Evolutionary conservation across 805 yeast species (phyloP).

Genomic region (Schwanniomyces polymorphus): DNA sequence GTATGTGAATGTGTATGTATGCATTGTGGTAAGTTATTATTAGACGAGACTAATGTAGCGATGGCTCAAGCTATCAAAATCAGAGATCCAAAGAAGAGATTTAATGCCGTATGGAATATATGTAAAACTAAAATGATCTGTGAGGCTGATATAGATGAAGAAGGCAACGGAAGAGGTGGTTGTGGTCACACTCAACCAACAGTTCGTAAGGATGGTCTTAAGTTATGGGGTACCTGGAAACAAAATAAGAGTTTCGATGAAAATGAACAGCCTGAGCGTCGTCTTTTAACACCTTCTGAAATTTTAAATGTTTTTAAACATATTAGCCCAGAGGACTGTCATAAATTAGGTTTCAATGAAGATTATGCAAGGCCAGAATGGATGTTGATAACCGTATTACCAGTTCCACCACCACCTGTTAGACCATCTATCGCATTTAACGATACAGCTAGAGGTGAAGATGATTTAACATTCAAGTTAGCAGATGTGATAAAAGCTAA

Average conservation of each 20-base stretch:
- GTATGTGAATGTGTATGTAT: slow-evolving; percentile 96
- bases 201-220: slow-evolving; percentile 92
- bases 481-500: slow-evolving; percentile 97
- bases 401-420: slow-evolving; percentile 99
- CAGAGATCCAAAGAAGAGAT: slow-evolving; percentile 92
- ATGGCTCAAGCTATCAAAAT: slow-evolving; percentile 88
- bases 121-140: slow-evolving; percentile 93
- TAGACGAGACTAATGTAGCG: slow-evolving; percentile 79
- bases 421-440: slow-evolving; percentile 98
- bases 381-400: slow-evolving; percentile 95
- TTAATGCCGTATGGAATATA: slow-evolving; percentile 93
- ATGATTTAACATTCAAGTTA: slow-evolving; percentile 94
- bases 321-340: slow-evolving; percentile 81
- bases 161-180: slow-evolving; percentile 78
- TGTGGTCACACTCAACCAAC: slow-evolving; percentile 98
- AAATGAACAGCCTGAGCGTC: slow-evolving; percentile 86
- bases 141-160: slow-evolving; percentile 69
- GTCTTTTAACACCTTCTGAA: slow-evolving; percentile 84
- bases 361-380: slow-evolving; percentile 99
- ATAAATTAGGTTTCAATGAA: slow-evolving; percentile 82
- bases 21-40: slow-evolving; percentile 94
- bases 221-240: slow-evolving; percentile 98
- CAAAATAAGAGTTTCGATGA: slow-evolving; percentile 81
- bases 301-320: slow-evolving; percentile 90
- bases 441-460: slow-evolving; percentile 98